A percentile compares a stretch with the other conserved stretches of the same genome.
Conservation (phyloP, 139 green algal genomes). For the Chlamydomonas sphaeroides region DNA sequence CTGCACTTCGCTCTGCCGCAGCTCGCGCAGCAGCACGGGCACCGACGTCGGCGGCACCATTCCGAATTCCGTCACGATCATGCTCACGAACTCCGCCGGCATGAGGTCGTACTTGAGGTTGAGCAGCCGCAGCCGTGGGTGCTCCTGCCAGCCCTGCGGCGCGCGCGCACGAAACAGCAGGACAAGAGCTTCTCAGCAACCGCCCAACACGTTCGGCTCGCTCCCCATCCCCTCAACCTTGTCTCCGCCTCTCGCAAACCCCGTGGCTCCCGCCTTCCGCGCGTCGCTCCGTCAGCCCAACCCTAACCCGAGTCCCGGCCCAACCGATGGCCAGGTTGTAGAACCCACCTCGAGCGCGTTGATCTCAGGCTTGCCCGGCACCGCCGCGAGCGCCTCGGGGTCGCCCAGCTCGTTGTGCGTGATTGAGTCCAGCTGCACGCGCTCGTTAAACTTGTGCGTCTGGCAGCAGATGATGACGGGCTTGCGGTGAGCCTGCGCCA, state of each 20-base stretch:
- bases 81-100: conserved; percentile 90
- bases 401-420: conserved; percentile 96
- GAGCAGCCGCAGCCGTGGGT: conserved; percentile 74
- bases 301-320: too few relatives aligned
- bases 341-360: conserved; percentile 45
- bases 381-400: conserved; percentile 66
- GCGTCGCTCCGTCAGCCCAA: too few relatives aligned
- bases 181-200: too few relatives aligned
- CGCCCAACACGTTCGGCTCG: too few relatives aligned
- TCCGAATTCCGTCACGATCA: conserved; percentile 95
- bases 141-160: conserved; percentile 56
- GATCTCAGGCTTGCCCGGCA: conserved; percentile 51
- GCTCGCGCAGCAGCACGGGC: conserved; percentile 92
- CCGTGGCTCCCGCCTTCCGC: too few relatives aligned
- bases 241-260: too few relatives aligned
- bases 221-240: too few relatives aligned
- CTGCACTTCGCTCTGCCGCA: conserved; percentile 55
- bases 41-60: conserved; percentile 92
- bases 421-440: conserved; percentile 92
- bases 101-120: conserved; percentile 97
- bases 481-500: conserved; percentile 73
- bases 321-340: too few relatives aligned
- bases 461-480: conserved; percentile 95
- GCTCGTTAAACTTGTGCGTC: conserved; percentile 96
- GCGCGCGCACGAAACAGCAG: too few relatives aligned